Conservation (phyloP, 192 early-diverging fungal species). For the Thamnidium elegans region DNA sequence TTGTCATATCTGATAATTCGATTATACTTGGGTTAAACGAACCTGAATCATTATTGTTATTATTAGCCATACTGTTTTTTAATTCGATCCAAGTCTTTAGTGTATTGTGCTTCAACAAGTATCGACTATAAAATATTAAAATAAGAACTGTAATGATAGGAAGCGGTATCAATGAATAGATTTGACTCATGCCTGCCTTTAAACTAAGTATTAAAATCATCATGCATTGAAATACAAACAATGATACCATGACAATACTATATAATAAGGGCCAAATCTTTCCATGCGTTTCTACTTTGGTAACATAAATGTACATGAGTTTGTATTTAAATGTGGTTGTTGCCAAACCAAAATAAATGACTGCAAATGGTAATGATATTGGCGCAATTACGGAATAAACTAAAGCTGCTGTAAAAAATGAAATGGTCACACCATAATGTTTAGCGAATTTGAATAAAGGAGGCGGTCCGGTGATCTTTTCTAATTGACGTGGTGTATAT, state of each 20-base stretch:
- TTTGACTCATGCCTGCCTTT: constrained; percentile 41
- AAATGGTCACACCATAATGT: constrained; percentile 61
- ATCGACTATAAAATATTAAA: constrained; percentile 3
- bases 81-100: not conserved
- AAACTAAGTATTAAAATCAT: constrained; percentile 61
- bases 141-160: constrained; percentile 28
- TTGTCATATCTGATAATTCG: not conserved
- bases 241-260: constrained; percentile 54
- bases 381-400: constrained; percentile 71
- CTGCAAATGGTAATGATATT: constrained; percentile 63
- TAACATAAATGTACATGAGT: constrained; percentile 69
- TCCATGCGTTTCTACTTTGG: constrained; percentile 69
- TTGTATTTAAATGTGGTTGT: constrained; percentile 70
- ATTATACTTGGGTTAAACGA: not conserved
- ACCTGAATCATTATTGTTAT: too few relatives aligned
- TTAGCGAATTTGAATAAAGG: constrained; percentile 68
- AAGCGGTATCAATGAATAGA: constrained; percentile 54
- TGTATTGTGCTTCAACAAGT: not conserved
- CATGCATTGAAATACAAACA: constrained; percentile 66
- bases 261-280: constrained; percentile 66
- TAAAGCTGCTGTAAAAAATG: constrained; percentile 67
- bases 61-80: not conserved
- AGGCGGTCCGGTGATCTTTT: constrained; percentile 42
- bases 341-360: constrained; percentile 60
- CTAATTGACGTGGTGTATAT: constrained; percentile 64